Conservation (phyloP, 164 flowering plant species). For the Saururus chinensis region DNA sequence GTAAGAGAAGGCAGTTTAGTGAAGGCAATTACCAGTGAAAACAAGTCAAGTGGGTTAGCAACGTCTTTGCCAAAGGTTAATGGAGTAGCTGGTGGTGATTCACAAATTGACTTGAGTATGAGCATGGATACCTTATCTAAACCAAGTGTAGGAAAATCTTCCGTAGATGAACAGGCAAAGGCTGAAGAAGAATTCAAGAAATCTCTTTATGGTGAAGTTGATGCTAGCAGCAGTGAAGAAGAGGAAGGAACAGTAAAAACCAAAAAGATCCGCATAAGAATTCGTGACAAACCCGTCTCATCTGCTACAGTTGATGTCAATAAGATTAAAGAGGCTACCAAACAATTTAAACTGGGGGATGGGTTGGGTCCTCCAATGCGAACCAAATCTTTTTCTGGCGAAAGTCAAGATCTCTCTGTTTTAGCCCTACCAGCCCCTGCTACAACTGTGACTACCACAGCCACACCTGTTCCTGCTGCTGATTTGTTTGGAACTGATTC, state of each 20-base stretch:
- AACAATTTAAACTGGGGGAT: constrained; percentile 75
- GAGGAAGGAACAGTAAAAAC: constrained; percentile 72
- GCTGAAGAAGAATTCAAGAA: constrained; percentile 95
- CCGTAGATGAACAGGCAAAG: constrained; percentile 84
- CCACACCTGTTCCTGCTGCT: constrained; percentile 3
- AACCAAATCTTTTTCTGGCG: constrained; percentile 55
- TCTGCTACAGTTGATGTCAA: constrained; percentile 81
- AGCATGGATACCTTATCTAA: constrained; percentile 53
- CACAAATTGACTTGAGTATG: constrained; percentile 37
- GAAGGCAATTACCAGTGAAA: constrained; percentile 38
- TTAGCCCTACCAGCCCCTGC: constrained; percentile 34
- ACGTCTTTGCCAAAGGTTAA: constrained; percentile 28
- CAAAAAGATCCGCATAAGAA: constrained; percentile 70
- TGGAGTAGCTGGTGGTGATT: constrained; percentile 20
- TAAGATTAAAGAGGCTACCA: constrained; percentile 95
- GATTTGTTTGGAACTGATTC: neutral
- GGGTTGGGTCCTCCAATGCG: constrained; percentile 65
- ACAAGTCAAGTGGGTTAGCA: constrained; percentile 35
- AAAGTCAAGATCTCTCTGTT: constrained; percentile 53
- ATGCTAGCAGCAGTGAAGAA: constrained; percentile 85
- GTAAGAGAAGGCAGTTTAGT: constrained; percentile 90
- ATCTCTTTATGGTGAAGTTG: constrained; percentile 67
- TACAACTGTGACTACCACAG: constrained; percentile 16
- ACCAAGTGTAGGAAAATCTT: constrained; percentile 27
- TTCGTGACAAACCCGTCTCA: constrained; percentile 74